Percentiles rank a stretch among this genome's conserved stretches.
Evolutionary conservation across 345 rosid genomes (phyloP).

Genomic region (Hevea brasiliensis): DNA sequence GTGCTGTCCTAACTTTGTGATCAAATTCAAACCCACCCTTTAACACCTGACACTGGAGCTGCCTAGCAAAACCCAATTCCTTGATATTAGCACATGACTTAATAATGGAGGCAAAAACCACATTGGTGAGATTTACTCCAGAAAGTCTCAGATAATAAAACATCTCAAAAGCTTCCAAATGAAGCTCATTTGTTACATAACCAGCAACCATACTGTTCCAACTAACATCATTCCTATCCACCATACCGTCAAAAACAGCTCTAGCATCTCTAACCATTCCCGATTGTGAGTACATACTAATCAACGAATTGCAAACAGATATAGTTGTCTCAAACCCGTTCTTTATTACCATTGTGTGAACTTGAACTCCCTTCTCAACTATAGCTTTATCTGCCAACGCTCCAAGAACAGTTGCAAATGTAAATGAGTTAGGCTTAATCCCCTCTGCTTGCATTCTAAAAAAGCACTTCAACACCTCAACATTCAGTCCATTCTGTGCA

Average conservation of each 20-base stretch:
- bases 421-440: conserved; percentile 59
- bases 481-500: conserved; percentile 45
- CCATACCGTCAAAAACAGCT: conserved; percentile 54
- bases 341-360: conserved; percentile 60
- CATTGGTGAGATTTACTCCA: conserved; percentile 48
- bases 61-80: conserved; percentile 54
- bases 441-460: conserved; percentile 57
- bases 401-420: conserved; percentile 66
- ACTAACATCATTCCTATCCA: conserved; percentile 52
- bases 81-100: conserved; percentile 65
- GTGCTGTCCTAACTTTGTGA: conserved; percentile 52
- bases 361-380: conserved; percentile 53
- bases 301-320: conserved; percentile 67
- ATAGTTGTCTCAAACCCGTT: conserved; percentile 47
- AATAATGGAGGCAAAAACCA: conserved; percentile 52
- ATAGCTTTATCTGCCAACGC: conserved; percentile 52
- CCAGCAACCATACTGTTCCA: conserved; percentile 87
- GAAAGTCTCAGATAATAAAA: conserved; percentile 58
- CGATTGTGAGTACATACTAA: conserved; percentile 62
- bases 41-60: conserved; percentile 64
- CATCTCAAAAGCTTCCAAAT: conserved; percentile 55
- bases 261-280: conserved; percentile 58
- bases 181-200: conserved; percentile 52
- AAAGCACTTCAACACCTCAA: conserved; percentile 49
- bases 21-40: conserved; percentile 56